A percentile compares a stretch with the other conserved stretches of the same genome.
phyloP scores from a whole-genome alignment of 768 basidiomycete genomes.

The Psilocybe subaeruginosa region DNA sequence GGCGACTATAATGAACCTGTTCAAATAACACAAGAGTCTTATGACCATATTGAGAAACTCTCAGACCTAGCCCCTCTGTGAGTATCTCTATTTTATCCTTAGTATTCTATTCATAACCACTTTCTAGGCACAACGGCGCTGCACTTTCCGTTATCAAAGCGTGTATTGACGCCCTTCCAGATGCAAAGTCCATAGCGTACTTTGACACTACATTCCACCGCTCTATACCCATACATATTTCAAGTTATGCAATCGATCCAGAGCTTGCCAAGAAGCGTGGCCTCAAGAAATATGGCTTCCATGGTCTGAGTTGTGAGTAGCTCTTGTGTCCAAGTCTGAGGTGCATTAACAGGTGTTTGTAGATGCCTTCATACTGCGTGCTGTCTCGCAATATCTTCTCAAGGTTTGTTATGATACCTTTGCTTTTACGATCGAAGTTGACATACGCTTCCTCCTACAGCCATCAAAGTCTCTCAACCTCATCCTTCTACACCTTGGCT shows the following conservation, averaged over 20 bases:
- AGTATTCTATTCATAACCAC: neutral
- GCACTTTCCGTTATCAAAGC: slow-evolving; percentile 64
- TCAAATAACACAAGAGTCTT: slow-evolving; percentile 65
- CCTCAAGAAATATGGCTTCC: slow-evolving; percentile 90
- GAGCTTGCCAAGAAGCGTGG: slow-evolving; percentile 62
- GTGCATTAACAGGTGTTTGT: neutral
- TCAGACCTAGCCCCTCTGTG: slow-evolving; percentile 83
- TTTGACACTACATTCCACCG: slow-evolving; percentile 90
- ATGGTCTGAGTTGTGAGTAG: slow-evolving; percentile 74
- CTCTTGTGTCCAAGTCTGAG: neutral
- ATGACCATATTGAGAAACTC: slow-evolving; percentile 72
- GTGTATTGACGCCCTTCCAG: slow-evolving; percentile 63
- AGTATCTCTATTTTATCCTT: slow-evolving; percentile 27
- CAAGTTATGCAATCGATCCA: slow-evolving; percentile 79
- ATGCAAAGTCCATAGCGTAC: slow-evolving; percentile 76
- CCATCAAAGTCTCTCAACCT: slow-evolving; percentile 60
- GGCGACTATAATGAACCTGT: slow-evolving; percentile 78
- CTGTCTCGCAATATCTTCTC: slow-evolving; percentile 59
- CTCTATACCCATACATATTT: slow-evolving; percentile 74
- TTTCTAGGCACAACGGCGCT: slow-evolving; percentile 59
- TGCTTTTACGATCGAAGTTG: neutral
- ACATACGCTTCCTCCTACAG: slow-evolving; percentile 24
- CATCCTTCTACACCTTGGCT: slow-evolving; percentile 86
- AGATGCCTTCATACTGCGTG: slow-evolving; percentile 72
- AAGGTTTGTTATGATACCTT: slow-evolving; percentile 39